Conservation (phyloP, 306 rosid genomes). For the Macrotyloma uniflorum region DNA sequence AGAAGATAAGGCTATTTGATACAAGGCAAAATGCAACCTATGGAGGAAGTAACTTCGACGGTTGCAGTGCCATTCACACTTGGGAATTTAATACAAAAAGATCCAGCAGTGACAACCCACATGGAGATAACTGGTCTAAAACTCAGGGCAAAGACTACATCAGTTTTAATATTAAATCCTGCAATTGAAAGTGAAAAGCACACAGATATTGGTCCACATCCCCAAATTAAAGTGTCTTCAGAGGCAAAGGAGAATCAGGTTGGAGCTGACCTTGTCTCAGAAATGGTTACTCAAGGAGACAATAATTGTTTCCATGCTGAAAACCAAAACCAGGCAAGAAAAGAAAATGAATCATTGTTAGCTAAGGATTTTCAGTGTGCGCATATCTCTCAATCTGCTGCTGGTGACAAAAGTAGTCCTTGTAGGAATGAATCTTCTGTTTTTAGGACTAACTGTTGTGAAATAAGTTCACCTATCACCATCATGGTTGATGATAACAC, state of each 20-base stretch:
- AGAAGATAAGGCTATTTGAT: slow-evolving; percentile 44
- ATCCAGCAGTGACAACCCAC: slow-evolving; percentile 55
- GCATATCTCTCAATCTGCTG: slow-evolving; percentile 32
- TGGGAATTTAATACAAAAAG: slow-evolving; percentile 59
- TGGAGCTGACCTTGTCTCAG: slow-evolving; percentile 41
- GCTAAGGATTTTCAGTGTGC: slow-evolving; percentile 32
- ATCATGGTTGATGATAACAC: slow-evolving; percentile 38
- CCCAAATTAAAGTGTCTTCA: slow-evolving; percentile 20
- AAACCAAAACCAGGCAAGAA: slow-evolving; percentile 27
- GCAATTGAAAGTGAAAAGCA: slow-evolving; percentile 39
- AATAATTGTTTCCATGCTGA: neutral
- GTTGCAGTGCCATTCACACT: slow-evolving; percentile 64
- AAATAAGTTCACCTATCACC: slow-evolving; percentile 11
- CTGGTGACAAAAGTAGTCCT: slow-evolving; percentile 18
- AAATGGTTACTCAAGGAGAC: slow-evolving; percentile 35
- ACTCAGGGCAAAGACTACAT: slow-evolving; percentile 57
- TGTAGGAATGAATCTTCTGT: slow-evolving; percentile 34
- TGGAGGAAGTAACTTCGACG: slow-evolving; percentile 65
- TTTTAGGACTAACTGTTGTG: slow-evolving; percentile 32
- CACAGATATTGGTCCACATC: slow-evolving; percentile 30
- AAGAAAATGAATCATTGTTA: slow-evolving; percentile 34
- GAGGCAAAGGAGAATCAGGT: slow-evolving; percentile 37
- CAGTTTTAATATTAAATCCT: slow-evolving; percentile 50
- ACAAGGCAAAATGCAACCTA: slow-evolving; percentile 38
- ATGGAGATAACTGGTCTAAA: slow-evolving; percentile 64